Percentiles rank a stretch among this genome's conserved stretches.
These are phyloP conservation scores for Pseudogymnoascus sp. DNA, from an alignment of 2,329 filamentous ascomycete genomes.

Conservation along the genomic window DNA sequence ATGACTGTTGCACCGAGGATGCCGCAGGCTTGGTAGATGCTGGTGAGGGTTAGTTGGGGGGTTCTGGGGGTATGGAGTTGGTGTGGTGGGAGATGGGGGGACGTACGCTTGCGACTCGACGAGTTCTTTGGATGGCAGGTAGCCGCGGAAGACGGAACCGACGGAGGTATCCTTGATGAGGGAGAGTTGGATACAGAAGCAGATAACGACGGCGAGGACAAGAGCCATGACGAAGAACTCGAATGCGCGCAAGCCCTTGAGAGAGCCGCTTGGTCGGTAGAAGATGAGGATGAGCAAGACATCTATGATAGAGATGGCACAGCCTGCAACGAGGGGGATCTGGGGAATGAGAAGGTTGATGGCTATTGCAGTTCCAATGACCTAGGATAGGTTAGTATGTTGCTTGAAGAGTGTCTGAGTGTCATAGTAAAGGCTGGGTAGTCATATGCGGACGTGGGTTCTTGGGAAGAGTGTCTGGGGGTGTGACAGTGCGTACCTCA, in stretches of 20 bases:
- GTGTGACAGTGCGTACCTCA: conserved; percentile 27
- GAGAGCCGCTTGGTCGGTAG: conserved; percentile 51
- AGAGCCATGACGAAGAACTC: conserved; percentile 55
- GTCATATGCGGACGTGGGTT: conserved; percentile 6
- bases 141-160: conserved; percentile 56
- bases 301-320: conserved; percentile 59
- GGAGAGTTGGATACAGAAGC: conserved; percentile 63
- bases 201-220: conserved; percentile 60
- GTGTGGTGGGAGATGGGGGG: background rate
- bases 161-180: conserved; percentile 48
- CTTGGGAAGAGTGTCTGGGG: background rate
- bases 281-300: conserved; percentile 61
- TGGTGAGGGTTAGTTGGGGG: conserved; percentile 9
- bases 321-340: conserved; percentile 59
- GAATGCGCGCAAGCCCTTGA: conserved; percentile 53
- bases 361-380: conserved; percentile 64
- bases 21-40: conserved; percentile 62
- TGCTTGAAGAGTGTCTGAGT: background rate
- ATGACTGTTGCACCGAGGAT: conserved; percentile 71
- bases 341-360: conserved; percentile 57
- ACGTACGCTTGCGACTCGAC: conserved; percentile 47
- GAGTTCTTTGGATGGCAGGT: conserved; percentile 52
- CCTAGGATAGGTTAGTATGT: conserved; percentile 29
- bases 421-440: background rate
- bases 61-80: background rate